phyloP scores from a whole-genome alignment of 2,329 filamentous ascomycete species.

The Phaeomoniella chlamydospora region DNA sequence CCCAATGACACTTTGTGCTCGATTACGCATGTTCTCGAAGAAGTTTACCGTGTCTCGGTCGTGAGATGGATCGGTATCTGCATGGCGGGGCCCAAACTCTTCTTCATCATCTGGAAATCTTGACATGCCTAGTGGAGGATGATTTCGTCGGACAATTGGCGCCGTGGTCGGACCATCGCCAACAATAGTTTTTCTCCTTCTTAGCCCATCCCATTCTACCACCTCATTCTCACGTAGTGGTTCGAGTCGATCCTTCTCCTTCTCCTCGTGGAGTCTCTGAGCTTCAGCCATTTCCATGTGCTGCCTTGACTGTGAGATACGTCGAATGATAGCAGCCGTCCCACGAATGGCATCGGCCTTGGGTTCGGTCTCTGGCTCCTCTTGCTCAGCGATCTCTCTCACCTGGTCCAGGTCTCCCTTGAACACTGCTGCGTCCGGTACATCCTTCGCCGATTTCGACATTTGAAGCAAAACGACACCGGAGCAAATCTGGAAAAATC shows the following conservation, averaged over 20 bases:
- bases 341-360: conserved; percentile 94
- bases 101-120: conserved; percentile 58
- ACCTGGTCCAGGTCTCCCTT: conserved; percentile 88
- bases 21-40: conserved; percentile 13
- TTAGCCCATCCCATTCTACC: conserved; percentile 84
- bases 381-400: conserved; percentile 84
- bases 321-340: conserved; percentile 71
- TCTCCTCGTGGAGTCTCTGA: conserved; percentile 66
- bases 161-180: conserved; percentile 28
- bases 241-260: conserved; percentile 52
- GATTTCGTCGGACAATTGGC: conserved; percentile 31
- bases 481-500: conserved; percentile 85
- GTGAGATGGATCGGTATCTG: conserved; percentile 25
- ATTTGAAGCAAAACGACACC: conserved; percentile 86
- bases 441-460: conserved; percentile 96
- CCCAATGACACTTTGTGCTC: conserved; percentile 13
- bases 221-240: conserved; percentile 66
- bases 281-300: conserved; percentile 71
- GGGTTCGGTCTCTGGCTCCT: conserved; percentile 90
- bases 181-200: conserved; percentile 51
- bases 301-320: conserved; percentile 60
- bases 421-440: conserved; percentile 86
- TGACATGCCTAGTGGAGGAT: conserved; percentile 79
- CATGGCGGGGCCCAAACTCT: conserved; percentile 29
- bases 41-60: conserved; percentile 5